phyloP scores from a whole-genome alignment of 2,329 filamentous ascomycete species.

The Botrytis squamosa region DNA sequence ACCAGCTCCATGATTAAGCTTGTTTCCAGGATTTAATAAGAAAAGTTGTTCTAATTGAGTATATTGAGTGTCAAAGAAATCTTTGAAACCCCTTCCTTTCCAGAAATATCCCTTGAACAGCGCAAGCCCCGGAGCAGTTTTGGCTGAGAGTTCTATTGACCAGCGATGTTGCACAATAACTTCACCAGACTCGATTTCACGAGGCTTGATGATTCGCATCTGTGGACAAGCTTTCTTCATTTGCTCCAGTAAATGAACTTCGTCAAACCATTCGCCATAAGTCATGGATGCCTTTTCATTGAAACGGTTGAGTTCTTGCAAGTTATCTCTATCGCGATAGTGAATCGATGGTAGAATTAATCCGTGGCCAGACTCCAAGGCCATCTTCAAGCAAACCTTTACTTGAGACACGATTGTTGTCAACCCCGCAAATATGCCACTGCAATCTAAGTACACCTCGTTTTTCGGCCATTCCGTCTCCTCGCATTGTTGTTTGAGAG shows the following conservation, averaged over 20 bases:
- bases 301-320: slow-evolving; percentile 39
- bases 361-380: slow-evolving; percentile 38
- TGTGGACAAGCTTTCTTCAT: slow-evolving; percentile 37
- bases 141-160: slow-evolving; percentile 28
- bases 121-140: slow-evolving; percentile 34
- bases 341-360: slow-evolving; percentile 40
- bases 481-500: slow-evolving; percentile 33
- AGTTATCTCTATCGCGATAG: slow-evolving; percentile 37
- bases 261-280: slow-evolving; percentile 42
- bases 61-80: slow-evolving; percentile 35
- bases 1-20: slow-evolving; percentile 28
- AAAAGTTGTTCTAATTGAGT: slow-evolving; percentile 21
- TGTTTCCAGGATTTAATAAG: slow-evolving; percentile 19
- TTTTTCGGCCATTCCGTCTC: slow-evolving; percentile 28
- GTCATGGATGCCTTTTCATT: slow-evolving; percentile 38
- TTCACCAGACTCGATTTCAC: slow-evolving; percentile 28
- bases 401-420: slow-evolving; percentile 41
- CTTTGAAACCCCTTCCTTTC: slow-evolving; percentile 27
- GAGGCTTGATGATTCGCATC: slow-evolving; percentile 39
- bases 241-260: slow-evolving; percentile 34
- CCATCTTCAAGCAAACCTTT: slow-evolving; percentile 42
- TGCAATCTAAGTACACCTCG: slow-evolving; percentile 39
- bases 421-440: slow-evolving; percentile 38
- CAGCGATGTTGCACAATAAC: slow-evolving; percentile 33
- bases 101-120: slow-evolving; percentile 23